phyloP scores from a whole-genome alignment of 768 basidiomycete genomes.

The Lactifluus rugatus region DNA sequence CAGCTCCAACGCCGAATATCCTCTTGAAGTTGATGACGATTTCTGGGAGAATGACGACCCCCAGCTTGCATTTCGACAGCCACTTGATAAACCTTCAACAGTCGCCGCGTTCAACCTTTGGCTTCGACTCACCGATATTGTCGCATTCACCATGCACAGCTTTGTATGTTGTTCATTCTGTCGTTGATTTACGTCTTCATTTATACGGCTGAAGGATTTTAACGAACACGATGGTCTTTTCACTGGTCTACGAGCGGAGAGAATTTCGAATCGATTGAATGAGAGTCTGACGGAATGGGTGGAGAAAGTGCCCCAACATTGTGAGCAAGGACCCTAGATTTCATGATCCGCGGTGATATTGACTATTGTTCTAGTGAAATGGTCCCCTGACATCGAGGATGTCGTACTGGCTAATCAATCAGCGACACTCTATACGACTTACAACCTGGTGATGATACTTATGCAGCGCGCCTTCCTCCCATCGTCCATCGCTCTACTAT shows the following conservation, averaged over 20 bases:
- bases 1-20: constrained; percentile 41
- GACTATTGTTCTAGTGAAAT: constrained; percentile 24
- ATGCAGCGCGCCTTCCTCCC: constrained; percentile 75
- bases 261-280: constrained; percentile 37
- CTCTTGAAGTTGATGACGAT: constrained; percentile 48
- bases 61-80: constrained; percentile 37
- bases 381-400: constrained; percentile 36
- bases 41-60: constrained; percentile 39
- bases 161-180: constrained; percentile 28
- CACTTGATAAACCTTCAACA: constrained; percentile 32
- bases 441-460: constrained; percentile 59
- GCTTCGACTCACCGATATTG: constrained; percentile 38
- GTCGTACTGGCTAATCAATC: constrained; percentile 34
- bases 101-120: constrained; percentile 34
- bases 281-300: constrained; percentile 33
- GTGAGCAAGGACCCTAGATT: constrained; percentile 18
- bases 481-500: constrained; percentile 3
- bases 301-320: constrained; percentile 24
- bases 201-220: background rate
- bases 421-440: constrained; percentile 34
- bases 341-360: background rate
- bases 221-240: constrained; percentile 1
- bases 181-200: background rate
- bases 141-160: constrained; percentile 35
- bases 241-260: constrained; percentile 22